Conservation (phyloP, 441 rosid genomes). For the Arabidopsis hybrid region DNA sequence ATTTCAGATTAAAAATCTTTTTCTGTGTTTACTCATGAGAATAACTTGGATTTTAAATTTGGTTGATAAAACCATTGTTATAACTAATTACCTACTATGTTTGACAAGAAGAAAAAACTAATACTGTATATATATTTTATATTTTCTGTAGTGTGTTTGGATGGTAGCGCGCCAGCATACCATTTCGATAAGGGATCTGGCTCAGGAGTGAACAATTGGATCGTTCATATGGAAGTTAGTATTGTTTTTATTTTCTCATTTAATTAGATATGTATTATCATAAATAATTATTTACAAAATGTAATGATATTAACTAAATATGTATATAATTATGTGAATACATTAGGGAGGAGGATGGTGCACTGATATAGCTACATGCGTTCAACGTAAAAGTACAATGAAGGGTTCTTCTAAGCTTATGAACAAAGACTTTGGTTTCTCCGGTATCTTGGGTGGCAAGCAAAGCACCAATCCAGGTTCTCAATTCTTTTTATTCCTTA, state of each 20-base stretch:
- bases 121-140: too few relatives aligned
- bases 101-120: neutral
- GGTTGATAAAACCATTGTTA: too few relatives aligned
- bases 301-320: neutral
- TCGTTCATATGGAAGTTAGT: constrained; percentile 73
- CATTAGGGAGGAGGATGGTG: constrained; percentile 95
- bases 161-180: constrained; percentile 81
- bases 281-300: neutral
- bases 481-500: too few relatives aligned
- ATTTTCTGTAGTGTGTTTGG: constrained; percentile 65
- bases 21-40: too few relatives aligned
- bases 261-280: neutral
- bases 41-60: too few relatives aligned
- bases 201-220: constrained; percentile 70
- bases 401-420: constrained; percentile 71
- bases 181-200: constrained; percentile 70
- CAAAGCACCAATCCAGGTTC: constrained; percentile 79
- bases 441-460: constrained; percentile 70
- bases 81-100: neutral
- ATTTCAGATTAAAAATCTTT: too few relatives aligned
- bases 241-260: neutral
- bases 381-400: constrained; percentile 54
- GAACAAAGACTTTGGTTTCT: constrained; percentile 73
- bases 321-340: neutral
- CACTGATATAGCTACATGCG: constrained; percentile 53